A percentile compares a stretch with the other conserved stretches of the same genome.
Conservation (phyloP, 2,329 filamentous ascomycete genomes). For the Xylariaceae sp. region DNA sequence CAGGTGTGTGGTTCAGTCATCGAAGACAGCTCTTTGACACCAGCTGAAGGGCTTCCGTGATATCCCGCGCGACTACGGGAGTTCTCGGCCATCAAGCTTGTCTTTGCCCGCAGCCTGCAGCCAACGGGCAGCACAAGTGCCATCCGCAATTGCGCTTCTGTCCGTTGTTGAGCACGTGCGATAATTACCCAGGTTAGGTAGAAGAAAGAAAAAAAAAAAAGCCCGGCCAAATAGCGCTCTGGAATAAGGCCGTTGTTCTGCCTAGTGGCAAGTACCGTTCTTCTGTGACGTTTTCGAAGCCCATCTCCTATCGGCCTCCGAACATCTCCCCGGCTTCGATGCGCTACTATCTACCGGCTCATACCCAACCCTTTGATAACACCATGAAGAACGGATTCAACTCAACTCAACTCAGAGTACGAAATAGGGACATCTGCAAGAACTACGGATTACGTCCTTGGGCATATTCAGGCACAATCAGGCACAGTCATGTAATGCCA, state of each 20-base stretch:
- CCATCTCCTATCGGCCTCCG: neutral
- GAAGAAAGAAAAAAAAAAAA: neutral
- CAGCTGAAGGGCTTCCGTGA: conserved; percentile 3
- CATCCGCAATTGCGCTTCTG: neutral
- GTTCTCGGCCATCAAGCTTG: neutral
- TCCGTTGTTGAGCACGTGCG: neutral
- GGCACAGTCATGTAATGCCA: neutral
- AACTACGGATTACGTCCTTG: neutral
- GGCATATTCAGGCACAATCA: neutral
- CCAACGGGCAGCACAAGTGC: neutral
- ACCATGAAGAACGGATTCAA: too few species aligned
- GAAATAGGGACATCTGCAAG: too few species aligned
- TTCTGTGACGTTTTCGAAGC: neutral
- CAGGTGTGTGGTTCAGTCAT: too few species aligned
- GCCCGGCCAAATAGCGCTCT: neutral
- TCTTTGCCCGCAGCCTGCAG: neutral
- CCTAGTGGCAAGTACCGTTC: neutral
- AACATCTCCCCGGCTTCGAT: neutral
- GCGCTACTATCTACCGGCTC: neutral
- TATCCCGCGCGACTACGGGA: conserved; percentile 7
- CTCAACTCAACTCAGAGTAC: too few species aligned
- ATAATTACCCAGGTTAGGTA: neutral
- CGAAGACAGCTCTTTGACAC: neutral
- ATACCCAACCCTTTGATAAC: too few species aligned
- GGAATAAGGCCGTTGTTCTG: neutral